Percentiles rank a stretch among this genome's conserved stretches.
Conservation (phyloP, 2,329 filamentous ascomycete species). For the Ophiobolus disseminans region DNA sequence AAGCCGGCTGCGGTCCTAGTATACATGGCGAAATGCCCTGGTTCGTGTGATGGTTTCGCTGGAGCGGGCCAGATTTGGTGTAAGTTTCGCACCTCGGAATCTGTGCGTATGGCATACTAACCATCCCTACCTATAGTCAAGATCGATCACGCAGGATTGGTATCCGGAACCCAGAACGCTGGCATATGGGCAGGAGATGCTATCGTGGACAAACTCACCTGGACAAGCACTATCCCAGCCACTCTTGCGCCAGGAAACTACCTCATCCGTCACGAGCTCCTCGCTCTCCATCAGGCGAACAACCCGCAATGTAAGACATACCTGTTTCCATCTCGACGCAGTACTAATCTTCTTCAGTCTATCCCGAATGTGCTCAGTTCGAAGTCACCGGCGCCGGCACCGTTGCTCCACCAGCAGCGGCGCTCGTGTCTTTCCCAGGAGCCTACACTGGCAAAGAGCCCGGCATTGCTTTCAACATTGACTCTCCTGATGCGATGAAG, state of each 20-base stretch:
- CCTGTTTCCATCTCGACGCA: not conserved
- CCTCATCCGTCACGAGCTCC: constrained; percentile 64
- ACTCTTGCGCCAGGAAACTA: constrained; percentile 59
- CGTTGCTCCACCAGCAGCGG: constrained; percentile 49
- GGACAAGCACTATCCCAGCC: constrained; percentile 61
- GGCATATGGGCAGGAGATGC: constrained; percentile 59
- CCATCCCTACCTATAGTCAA: constrained; percentile 50
- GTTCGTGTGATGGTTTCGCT: constrained; percentile 56
- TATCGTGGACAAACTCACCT: constrained; percentile 56
- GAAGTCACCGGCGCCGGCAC: constrained; percentile 59
- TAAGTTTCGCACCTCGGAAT: constrained; percentile 4
- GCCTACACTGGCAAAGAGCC: constrained; percentile 53
- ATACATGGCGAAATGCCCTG: constrained; percentile 59
- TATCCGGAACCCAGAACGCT: constrained; percentile 53
- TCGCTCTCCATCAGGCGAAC: constrained; percentile 63
- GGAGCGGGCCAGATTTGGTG: constrained; percentile 60
- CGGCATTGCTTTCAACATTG: constrained; percentile 51
- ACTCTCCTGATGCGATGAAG: constrained; percentile 31
- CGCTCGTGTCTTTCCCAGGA: constrained; percentile 54
- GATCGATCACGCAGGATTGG: constrained; percentile 62
- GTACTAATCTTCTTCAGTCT: constrained; percentile 52
- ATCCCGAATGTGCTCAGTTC: constrained; percentile 64
- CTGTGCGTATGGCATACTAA: too few species aligned
- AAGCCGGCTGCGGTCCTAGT: constrained; percentile 63
- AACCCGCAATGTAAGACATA: constrained; percentile 52